A percentile compares a stretch with the other conserved stretches of the same genome.
phyloP scores from a whole-genome alignment of 768 basidiomycete genomes.

The Auriscalpium orientale region DNA sequence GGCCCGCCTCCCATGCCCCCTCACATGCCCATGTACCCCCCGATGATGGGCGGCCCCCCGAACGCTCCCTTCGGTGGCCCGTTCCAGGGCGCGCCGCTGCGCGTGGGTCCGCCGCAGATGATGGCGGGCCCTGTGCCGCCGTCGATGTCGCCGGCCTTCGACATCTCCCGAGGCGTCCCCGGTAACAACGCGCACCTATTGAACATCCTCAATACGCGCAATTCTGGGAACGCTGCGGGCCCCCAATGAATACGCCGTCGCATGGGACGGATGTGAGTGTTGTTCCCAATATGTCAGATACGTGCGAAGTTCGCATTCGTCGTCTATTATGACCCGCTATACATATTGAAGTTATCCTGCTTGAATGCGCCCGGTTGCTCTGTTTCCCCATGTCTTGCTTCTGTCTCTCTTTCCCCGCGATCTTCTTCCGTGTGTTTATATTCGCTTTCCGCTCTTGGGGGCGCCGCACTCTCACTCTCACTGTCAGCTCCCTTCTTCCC shows the following conservation, averaged over 20 bases:
- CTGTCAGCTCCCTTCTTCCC: not conserved
- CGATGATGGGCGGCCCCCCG: conserved; percentile 9
- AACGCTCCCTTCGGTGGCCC: not conserved
- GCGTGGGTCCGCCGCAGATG: conserved; percentile 6
- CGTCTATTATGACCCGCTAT: not conserved
- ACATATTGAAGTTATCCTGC: not conserved
- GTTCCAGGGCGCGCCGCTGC: conserved; percentile 1
- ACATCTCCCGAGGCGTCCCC: conserved; percentile 1
- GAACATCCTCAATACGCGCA: conserved; percentile 28
- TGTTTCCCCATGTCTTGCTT: not conserved
- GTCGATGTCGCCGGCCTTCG: not conserved
- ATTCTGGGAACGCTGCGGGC: conserved; percentile 6
- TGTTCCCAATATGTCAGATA: not conserved
- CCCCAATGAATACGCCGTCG: not conserved
- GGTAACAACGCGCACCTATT: conserved; percentile 21
- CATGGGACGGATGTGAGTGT: not conserved
- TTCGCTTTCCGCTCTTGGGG: not conserved
- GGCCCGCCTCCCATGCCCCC: not conserved
- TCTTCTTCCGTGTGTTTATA: not conserved
- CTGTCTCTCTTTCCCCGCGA: not conserved
- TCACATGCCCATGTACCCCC: conserved; percentile 2
- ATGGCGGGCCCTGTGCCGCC: conserved; percentile 10
- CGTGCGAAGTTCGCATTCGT: not conserved
- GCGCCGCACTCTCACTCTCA: not conserved
- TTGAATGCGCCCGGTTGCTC: not conserved